Evolutionary conservation across 1,139 yeast genomes (phyloP).

Genomic region (Zygotorulaspora mrakii): DNA sequence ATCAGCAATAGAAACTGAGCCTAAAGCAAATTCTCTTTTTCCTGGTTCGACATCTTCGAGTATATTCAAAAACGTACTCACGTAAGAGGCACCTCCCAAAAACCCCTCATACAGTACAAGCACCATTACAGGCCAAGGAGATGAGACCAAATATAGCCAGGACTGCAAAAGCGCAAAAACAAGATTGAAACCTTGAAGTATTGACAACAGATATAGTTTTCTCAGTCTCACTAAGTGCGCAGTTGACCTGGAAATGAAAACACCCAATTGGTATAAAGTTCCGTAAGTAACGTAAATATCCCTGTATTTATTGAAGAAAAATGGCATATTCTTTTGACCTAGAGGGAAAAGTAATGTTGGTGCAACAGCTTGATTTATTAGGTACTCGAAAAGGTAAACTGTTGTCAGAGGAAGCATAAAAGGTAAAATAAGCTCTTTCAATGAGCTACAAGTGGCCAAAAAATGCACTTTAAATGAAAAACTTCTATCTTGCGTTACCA

Average conservation of each 20-base stretch:
- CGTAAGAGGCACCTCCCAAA: conserved; percentile 86
- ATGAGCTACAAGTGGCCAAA: conserved; percentile 40
- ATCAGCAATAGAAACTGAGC: conserved; percentile 91
- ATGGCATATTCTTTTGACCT: conserved; percentile 39
- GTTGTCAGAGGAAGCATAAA: conserved; percentile 79
- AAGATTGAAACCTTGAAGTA: conserved; percentile 67
- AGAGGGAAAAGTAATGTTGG: conserved; percentile 82
- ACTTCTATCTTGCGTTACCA: conserved; percentile 7
- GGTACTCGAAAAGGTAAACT: conserved; percentile 82
- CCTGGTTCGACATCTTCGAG: conserved; percentile 54
- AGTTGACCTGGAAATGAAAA: conserved; percentile 83
- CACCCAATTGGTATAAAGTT: conserved; percentile 89
- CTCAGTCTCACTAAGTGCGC: conserved; percentile 59
- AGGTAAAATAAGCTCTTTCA: conserved; percentile 56
- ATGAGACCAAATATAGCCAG: conserved; percentile 53
- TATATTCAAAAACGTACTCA: conserved; percentile 78
- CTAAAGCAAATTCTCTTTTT: conserved; percentile 82
- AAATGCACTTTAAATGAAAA: conserved; percentile 34
- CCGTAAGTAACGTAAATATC: conserved; percentile 93
- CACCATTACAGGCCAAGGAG: conserved; percentile 58
- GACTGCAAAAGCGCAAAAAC: conserved; percentile 61
- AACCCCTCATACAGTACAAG: conserved; percentile 82
- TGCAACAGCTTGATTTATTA: conserved; percentile 85
- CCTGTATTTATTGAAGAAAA: conserved; percentile 59
- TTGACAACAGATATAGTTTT: conserved; percentile 57